Percentiles rank a stretch among this genome's conserved stretches.
Evolutionary conservation across 805 yeast species (phyloP).

Genomic region (Scheffersomyces coipomensis): DNA sequence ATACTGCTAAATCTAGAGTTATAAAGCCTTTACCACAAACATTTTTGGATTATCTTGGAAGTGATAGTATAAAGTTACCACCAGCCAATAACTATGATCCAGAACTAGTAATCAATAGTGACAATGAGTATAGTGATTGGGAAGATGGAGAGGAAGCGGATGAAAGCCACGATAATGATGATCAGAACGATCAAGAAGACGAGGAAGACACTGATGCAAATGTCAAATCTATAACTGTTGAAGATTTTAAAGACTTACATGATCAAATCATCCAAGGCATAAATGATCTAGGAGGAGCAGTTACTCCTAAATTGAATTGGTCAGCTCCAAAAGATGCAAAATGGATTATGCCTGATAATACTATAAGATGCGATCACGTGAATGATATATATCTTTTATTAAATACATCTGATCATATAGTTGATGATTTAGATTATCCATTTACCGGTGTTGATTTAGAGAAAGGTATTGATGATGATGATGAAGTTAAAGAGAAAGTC

Average conservation of each 20-base stretch:
- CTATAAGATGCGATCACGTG: conserved; percentile 66
- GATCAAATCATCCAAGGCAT: conserved; percentile 46
- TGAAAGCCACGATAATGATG: conserved; percentile 7
- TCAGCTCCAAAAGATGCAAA: conserved; percentile 93
- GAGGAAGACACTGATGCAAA: conserved; percentile 7
- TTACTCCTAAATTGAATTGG: conserved; percentile 93
- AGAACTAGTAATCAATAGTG: conserved; percentile 35
- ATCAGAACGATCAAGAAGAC: conserved; percentile 13
- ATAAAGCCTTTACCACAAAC: conserved; percentile 31
- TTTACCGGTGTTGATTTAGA: conserved; percentile 45
- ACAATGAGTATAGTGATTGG: conserved; percentile 77
- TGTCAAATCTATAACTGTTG: conserved; percentile 25
- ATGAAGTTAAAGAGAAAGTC: conserved; percentile 8
- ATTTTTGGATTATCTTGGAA: conserved; percentile 31
- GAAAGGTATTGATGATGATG: conserved; percentile 12
- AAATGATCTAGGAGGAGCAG: conserved; percentile 48
- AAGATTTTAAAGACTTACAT: conserved; percentile 61
- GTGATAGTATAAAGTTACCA: conserved; percentile 24
- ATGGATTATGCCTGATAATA: conserved; percentile 83
- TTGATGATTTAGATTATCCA: conserved; percentile 78
- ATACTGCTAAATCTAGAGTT: conserved; percentile 20
- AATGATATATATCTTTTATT: conserved; percentile 78
- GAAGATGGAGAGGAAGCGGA: conserved; percentile 52
- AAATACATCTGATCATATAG: conserved; percentile 84
- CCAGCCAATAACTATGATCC: conserved; percentile 8